Conservation (phyloP, 2,329 filamentous ascomycete species). For the Fusarium sp. region DNA sequence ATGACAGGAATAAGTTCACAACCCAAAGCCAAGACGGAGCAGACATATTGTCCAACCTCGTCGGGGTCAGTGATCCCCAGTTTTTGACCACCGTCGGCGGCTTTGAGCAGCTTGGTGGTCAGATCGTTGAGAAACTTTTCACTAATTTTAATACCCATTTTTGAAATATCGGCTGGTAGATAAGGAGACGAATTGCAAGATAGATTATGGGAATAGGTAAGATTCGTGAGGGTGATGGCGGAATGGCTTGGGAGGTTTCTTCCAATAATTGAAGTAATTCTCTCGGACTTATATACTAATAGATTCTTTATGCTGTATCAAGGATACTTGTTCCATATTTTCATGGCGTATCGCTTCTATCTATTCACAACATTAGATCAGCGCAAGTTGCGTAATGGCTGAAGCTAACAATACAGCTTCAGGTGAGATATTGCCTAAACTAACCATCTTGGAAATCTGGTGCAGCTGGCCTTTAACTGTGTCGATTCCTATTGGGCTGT, state of each 20-base stretch:
- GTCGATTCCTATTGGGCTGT: background rate
- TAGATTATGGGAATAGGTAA: accelerated
- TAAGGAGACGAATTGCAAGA: background rate
- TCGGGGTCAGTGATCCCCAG: background rate
- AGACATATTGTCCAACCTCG: background rate
- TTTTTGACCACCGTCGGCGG: background rate
- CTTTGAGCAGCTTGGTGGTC: background rate
- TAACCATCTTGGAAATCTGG: background rate
- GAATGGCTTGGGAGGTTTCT: background rate
- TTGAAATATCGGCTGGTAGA: background rate
- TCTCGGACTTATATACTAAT: background rate
- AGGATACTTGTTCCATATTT: too few species aligned
- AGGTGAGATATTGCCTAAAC: background rate
- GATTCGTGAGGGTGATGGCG: background rate
- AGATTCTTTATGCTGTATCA: too few species aligned
- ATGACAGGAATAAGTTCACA: background rate
- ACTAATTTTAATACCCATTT: background rate
- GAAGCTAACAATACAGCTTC: background rate
- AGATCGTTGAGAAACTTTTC: background rate
- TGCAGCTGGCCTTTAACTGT: background rate
- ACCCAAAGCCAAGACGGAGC: background rate
- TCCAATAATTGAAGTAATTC: background rate
- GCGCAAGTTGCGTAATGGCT: background rate
- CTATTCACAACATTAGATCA: too few species aligned
- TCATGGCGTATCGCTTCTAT: too few species aligned